These are phyloP conservation scores for Phyllosticta citriasiana DNA, from an alignment of 2,329 filamentous ascomycete species.

Conservation along the genomic window DNA sequence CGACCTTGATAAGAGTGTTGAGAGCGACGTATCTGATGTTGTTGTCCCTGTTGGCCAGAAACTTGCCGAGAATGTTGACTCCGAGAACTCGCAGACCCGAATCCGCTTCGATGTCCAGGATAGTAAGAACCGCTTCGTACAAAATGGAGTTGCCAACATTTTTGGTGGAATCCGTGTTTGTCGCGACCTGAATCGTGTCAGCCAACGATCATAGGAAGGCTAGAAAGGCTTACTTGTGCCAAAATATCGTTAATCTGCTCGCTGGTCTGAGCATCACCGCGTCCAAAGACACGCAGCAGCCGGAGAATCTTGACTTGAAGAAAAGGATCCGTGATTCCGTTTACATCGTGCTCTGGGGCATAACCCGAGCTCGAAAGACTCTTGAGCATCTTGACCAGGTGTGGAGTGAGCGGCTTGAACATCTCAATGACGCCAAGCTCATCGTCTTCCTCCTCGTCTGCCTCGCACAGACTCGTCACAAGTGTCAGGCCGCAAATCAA, in stretches of 20 bases:
- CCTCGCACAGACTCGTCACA: conserved; percentile 85
- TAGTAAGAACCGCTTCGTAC: conserved; percentile 93
- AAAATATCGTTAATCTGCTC: conserved; percentile 98
- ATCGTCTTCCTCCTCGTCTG: conserved; percentile 84
- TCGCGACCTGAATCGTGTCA: conserved; percentile 55
- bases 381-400: conserved; percentile 83
- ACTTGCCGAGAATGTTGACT: conserved; percentile 97
- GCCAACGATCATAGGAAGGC: neutral
- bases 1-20: conserved; percentile 95
- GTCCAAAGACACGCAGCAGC: conserved; percentile 72
- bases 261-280: conserved; percentile 77
- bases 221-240: conserved; percentile 49
- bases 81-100: conserved; percentile 87
- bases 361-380: conserved; percentile 90
- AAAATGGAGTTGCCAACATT: conserved; percentile 98
- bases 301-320: conserved; percentile 92
- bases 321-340: conserved; percentile 95
- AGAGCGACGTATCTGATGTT: conserved; percentile 97
- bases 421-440: conserved; percentile 83
- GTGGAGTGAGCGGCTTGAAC: conserved; percentile 77
- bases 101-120: conserved; percentile 95
- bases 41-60: conserved; percentile 96
- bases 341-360: conserved; percentile 95
- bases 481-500: conserved; percentile 85
- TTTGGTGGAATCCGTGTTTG: conserved; percentile 95